Evolutionary conservation across 805 yeast genomes (phyloP), one percentile per base, ranked within the genome.

Genomic region (Naumovozyma castellii): DNA sequence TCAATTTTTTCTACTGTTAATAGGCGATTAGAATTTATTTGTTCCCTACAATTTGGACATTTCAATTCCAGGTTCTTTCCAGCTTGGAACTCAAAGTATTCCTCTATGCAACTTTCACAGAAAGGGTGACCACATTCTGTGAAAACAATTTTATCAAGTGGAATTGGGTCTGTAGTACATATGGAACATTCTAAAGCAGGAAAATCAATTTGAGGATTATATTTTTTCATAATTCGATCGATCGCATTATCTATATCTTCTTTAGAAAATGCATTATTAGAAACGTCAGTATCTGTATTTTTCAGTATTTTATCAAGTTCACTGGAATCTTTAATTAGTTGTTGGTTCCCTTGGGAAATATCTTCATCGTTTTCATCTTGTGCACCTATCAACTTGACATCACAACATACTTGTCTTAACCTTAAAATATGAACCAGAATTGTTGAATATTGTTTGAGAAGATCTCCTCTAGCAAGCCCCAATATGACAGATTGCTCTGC

Each of bases 361-460:
- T 69, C 72, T 25, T 72, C 80, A 44, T 75, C 80, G 54, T 73
- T 71, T 36, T 75, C 80, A 43, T 67, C 70, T 32, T 59, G 58
- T 2, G 67, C 63, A 8, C 72, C 63, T 3, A 87, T 72, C 41
- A 88, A 64, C 39, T 75, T 76, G 14, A 81, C 71, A 56, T 90
- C 96, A 53, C 95, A 86, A 56, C 97, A 90, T 0, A 82, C 73
- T 57, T 90, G 97, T 43, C 97, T 69, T 30, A 90, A 67, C 41
- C 97, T 68, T 46, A 90, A 60, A 39, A 90, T 80, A 54, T 84
- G 92, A 2, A 92, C 80, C 48, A 90, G 65, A 48, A 90, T 84
- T 20, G 83, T 77, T 2, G 92, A 76, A 57, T 84, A 90, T 40
- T 74, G 75, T 45, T 75, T 78, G 48, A 84, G 57, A n/a, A 83